These are phyloP conservation scores for Parachlorella kessleri DNA, from an alignment of 139 green algal genomes.

Conservation along the genomic window DNA sequence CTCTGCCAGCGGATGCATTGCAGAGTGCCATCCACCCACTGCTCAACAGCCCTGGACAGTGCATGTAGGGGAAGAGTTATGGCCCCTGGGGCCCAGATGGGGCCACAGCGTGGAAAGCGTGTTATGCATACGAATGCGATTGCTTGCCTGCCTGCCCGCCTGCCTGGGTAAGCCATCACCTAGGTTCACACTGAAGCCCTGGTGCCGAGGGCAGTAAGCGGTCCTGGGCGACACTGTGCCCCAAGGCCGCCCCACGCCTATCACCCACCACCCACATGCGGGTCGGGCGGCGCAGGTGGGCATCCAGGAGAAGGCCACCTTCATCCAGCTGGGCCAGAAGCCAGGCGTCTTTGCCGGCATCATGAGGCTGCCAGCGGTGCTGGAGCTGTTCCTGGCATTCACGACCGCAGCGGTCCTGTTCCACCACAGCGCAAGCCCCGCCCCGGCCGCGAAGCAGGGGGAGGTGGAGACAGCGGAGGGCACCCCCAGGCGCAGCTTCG, in stretches of 20 bases:
- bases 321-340: constrained; percentile 52
- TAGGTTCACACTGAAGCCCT: too few species aligned
- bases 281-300: too few species aligned
- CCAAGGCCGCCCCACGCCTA: too few species aligned
- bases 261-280: too few species aligned
- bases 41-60: too few species aligned
- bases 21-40: not conserved
- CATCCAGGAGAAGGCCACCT: constrained; percentile 69
- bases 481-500: too few species aligned
- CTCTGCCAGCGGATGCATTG: not conserved
- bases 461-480: not conserved
- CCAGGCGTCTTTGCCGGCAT: constrained; percentile 17
- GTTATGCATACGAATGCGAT: not conserved
- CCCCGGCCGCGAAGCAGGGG: not conserved
- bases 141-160: not conserved
- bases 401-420: constrained; percentile 37
- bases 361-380: constrained; percentile 37
- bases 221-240: too few species aligned
- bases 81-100: too few species aligned
- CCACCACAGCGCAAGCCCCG: constrained; percentile 26
- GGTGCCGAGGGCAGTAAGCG: too few species aligned
- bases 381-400: constrained; percentile 44
- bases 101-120: too few species aligned
- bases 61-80: too few species aligned
- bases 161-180: too few species aligned